These are phyloP conservation scores for Zizania latifolia DNA, from an alignment of 176 grass and related monocot species.

Conservation along the genomic window DNA sequence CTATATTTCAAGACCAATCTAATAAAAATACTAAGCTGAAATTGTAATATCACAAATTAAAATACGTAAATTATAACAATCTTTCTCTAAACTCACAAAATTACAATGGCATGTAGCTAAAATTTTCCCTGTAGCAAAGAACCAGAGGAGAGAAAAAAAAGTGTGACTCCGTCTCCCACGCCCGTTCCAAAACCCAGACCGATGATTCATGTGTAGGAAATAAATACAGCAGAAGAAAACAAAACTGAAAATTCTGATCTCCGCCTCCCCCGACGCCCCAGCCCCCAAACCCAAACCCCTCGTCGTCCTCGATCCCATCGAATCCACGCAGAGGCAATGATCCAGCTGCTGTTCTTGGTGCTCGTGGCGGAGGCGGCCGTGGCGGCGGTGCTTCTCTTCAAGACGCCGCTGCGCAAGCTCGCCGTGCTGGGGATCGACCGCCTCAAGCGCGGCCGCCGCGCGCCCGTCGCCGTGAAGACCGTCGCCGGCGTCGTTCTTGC, in stretches of 20 bases:
- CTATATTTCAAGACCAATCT: too few relatives aligned
- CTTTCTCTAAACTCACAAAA: too few relatives aligned
- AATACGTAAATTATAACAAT: too few relatives aligned
- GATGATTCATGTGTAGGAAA: not conserved
- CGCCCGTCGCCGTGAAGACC: slow-evolving; percentile 69
- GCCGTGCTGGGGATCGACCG: slow-evolving; percentile 53
- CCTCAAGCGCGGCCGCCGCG: slow-evolving; percentile 74
- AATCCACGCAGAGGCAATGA: slow-evolving; percentile 41
- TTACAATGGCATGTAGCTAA: too few relatives aligned
- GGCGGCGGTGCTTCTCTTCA: slow-evolving; percentile 64
- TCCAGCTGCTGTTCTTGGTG: slow-evolving; percentile 74
- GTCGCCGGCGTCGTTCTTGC: slow-evolving; percentile 53
- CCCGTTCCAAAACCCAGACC: too few relatives aligned
- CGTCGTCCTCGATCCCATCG: slow-evolving; percentile 3
- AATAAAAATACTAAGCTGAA: too few relatives aligned
- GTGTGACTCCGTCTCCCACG: too few relatives aligned
- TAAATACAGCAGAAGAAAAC: too few relatives aligned
- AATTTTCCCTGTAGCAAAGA: too few relatives aligned
- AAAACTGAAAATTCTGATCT: not conserved
- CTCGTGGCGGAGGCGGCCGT: slow-evolving; percentile 53
- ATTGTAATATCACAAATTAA: too few relatives aligned
- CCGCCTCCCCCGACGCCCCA: not conserved
- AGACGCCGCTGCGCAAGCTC: slow-evolving; percentile 68
- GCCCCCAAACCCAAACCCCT: not conserved
- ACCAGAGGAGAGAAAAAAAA: too few relatives aligned